Conservation (phyloP, 768 basidiomycete species). For the Neoboletus subvelutipes region DNA sequence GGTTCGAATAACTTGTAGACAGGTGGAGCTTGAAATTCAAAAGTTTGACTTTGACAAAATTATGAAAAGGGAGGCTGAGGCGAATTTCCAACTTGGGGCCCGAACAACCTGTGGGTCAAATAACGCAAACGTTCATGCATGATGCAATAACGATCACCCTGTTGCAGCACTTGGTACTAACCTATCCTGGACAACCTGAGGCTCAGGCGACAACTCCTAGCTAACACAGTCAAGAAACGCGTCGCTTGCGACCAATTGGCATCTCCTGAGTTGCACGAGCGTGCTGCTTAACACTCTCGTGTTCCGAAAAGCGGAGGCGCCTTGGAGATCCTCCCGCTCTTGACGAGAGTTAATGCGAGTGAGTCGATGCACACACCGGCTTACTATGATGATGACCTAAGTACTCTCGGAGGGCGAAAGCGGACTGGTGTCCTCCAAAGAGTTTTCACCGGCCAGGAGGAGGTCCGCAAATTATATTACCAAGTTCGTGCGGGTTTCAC, state of each 20-base stretch:
- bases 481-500: no score
- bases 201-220: no score
- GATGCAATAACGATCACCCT: not conserved
- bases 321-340: not conserved
- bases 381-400: not conserved
- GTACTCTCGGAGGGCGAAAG: slow-evolving; percentile 1
- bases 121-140: not conserved
- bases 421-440: not conserved
- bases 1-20: not conserved
- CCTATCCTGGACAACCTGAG: not conserved
- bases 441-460: not conserved
- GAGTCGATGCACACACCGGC: not conserved
- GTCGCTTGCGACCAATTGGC: no score
- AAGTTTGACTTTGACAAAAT: not conserved
- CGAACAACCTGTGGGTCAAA: not conserved
- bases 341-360: not conserved
- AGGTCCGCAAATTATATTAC: no score
- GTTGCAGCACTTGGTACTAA: not conserved
- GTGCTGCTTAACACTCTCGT: not conserved
- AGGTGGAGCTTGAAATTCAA: not conserved
- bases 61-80: no score
- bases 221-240: no score
- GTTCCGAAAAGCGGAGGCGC: not conserved
- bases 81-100: no score
- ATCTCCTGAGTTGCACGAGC: not conserved